phyloP scores from a whole-genome alignment of 306 rosid species.

The Rosa persica region DNA sequence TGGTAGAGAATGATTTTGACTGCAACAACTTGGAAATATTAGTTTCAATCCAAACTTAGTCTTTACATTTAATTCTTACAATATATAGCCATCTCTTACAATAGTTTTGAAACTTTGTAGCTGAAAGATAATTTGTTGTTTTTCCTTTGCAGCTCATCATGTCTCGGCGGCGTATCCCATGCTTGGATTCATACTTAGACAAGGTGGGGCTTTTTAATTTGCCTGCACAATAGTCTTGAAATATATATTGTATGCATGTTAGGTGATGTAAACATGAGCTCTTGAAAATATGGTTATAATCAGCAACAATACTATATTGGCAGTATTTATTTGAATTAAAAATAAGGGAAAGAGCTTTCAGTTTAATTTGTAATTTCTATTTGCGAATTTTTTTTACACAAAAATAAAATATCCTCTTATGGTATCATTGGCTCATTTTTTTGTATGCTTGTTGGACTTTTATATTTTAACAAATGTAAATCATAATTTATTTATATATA shows the following conservation, averaged over 20 bases:
- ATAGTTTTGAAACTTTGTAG: background rate
- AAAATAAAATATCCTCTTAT: background rate
- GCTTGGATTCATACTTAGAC: conserved; percentile 95
- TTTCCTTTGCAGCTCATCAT: conserved; percentile 71
- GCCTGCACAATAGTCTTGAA: background rate
- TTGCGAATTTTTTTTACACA: background rate
- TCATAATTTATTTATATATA: background rate
- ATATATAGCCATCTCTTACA: background rate
- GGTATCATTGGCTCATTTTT: background rate
- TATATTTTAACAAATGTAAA: background rate
- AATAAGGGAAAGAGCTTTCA: background rate
- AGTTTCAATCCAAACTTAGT: background rate
- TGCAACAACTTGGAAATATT: background rate
- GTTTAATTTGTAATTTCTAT: background rate
- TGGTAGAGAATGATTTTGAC: background rate
- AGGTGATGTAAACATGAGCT: background rate
- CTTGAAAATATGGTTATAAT: background rate
- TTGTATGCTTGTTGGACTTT: background rate
- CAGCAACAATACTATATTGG: background rate
- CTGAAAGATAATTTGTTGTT: conserved; percentile 23
- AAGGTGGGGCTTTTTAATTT: conserved; percentile 52
- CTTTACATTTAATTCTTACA: background rate
- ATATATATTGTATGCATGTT: background rate
- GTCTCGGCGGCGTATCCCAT: conserved; percentile 92
- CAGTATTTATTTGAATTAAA: background rate